Evolutionary conservation across 2,329 filamentous ascomycete genomes (phyloP), one percentile per base, ranked within the genome.

Genomic region (Hypoxylon sp.): DNA sequence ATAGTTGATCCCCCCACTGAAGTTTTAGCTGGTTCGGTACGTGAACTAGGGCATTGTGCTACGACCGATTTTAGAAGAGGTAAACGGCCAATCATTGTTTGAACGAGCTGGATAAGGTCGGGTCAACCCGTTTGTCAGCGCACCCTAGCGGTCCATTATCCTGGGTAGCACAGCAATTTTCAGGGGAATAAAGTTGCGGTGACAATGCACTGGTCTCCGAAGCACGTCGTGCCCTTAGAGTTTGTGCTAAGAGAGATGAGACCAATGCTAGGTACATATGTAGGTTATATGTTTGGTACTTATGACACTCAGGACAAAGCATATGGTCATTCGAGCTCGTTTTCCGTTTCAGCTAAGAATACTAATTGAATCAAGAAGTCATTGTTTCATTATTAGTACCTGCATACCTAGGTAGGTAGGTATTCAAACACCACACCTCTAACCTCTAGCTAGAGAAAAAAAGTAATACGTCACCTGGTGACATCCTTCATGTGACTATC

Each of bases 391-490:
- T n/a, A 37, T 39, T 39, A 20, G 48, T 51, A 37, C 32, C 48
- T 51, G 20, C 30, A 41, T 52, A n/a, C n/a, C n/a, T n/a, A n/a
- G n/a, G n/a, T n/a, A n/a, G n/a, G n/a, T n/a, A n/a, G n/a, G n/a
- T n/a, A 50, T 13, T 26, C 32, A 39, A 24, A 24, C 43, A 46
- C n/a, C 22, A 24, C 10, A 24, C 20, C 43, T 10, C 20, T 44
- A 24, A 24, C 20, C 43, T 10, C 20, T 44, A 24, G 48, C 47
- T 48, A 52, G 32, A 49, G 52, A 53, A 26, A 41, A 43, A 4
- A 52, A 46, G 44, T 49, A 53, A 58, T 65, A 56, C 58, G 62
- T 62, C 62, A 65, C 62, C 51, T 46, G 51, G 54, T 53, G 41
- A 53, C 55, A 59, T 59, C 49, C 34, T 48, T 62, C 55, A 56